Percentiles rank a stretch among this genome's conserved stretches.
Conservation (phyloP, 2,329 filamentous ascomycete genomes). For the Rhynchosporium agropyri region DNA sequence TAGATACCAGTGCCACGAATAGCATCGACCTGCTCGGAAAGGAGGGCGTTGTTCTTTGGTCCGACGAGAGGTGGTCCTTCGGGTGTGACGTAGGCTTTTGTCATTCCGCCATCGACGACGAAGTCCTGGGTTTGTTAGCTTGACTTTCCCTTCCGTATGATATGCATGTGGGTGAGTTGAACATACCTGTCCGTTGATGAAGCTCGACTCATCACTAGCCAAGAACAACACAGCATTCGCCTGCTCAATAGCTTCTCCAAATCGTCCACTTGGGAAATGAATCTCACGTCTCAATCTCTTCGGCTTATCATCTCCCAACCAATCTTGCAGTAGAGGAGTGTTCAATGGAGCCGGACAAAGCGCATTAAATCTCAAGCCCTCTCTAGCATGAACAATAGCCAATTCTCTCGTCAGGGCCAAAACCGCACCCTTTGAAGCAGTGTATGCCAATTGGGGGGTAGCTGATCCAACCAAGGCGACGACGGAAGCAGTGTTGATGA, state of each 20-base stretch:
- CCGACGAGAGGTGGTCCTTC: constrained; percentile 59
- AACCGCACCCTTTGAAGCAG: constrained; percentile 75
- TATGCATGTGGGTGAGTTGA: neutral
- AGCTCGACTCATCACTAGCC: constrained; percentile 74
- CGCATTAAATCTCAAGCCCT: constrained; percentile 75
- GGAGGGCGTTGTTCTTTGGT: constrained; percentile 51
- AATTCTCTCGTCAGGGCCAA: constrained; percentile 73
- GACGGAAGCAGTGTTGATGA: constrained; percentile 76
- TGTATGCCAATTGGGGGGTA: constrained; percentile 75
- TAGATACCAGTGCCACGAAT: constrained; percentile 39
- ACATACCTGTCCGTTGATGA: constrained; percentile 66
- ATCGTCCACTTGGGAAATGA: constrained; percentile 74
- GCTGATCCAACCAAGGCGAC: constrained; percentile 73
- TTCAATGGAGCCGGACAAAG: constrained; percentile 76
- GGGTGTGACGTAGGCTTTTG: constrained; percentile 80
- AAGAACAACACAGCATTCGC: constrained; percentile 74
- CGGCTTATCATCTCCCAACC: constrained; percentile 70
- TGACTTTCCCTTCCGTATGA: neutral
- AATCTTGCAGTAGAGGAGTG: constrained; percentile 75
- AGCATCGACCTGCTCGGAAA: constrained; percentile 42
- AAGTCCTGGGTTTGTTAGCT: constrained; percentile 64
- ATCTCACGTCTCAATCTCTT: constrained; percentile 73
- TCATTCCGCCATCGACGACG: constrained; percentile 95
- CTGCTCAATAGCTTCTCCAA: constrained; percentile 78
- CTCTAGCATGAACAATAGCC: constrained; percentile 73